These are phyloP conservation scores for Russula earlei DNA, from an alignment of 768 basidiomycete species.

Conservation along the genomic window DNA sequence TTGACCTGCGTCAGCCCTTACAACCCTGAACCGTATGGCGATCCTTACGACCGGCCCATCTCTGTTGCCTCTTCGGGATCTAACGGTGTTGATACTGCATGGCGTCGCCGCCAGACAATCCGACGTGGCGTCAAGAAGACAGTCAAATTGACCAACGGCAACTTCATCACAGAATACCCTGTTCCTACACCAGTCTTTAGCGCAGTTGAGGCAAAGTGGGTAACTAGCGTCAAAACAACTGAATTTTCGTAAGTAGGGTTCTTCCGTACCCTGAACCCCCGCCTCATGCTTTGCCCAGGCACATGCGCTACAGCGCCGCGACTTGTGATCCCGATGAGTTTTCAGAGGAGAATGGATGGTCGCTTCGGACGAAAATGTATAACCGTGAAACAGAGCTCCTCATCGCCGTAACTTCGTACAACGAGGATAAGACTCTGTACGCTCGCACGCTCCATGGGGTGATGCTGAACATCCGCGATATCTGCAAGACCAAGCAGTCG, in stretches of 20 bases:
- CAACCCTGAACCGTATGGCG: conserved; percentile 56
- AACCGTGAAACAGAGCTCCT: conserved; percentile 86
- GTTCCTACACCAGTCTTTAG: conserved; percentile 79
- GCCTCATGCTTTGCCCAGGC: conserved; percentile 32
- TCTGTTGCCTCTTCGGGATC: conserved; percentile 31
- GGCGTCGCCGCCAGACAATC: conserved; percentile 78
- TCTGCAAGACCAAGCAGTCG: conserved; percentile 91
- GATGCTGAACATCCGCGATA: conserved; percentile 96
- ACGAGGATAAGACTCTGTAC: conserved; percentile 88
- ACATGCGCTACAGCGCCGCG: conserved; percentile 92
- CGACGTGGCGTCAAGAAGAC: conserved; percentile 90
- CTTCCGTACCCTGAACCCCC: neutral
- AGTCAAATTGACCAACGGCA: conserved; percentile 87
- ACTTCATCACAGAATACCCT: conserved; percentile 84
- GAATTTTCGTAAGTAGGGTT: conserved; percentile 77
- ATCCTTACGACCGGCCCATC: conserved; percentile 50
- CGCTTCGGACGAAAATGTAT: conserved; percentile 75
- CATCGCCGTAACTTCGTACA: conserved; percentile 91
- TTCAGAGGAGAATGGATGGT: conserved; percentile 67
- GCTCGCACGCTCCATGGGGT: conserved; percentile 89
- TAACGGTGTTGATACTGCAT: conserved; percentile 31
- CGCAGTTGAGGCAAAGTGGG: conserved; percentile 75
- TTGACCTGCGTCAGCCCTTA: conserved; percentile 23
- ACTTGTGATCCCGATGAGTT: conserved; percentile 91
- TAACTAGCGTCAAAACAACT: conserved; percentile 51